A percentile compares a stretch with the other conserved stretches of the same genome.
These are phyloP conservation scores for Blastobotrys apis DNA, from an alignment of 1,139 yeast species.

Conservation along the genomic window DNA sequence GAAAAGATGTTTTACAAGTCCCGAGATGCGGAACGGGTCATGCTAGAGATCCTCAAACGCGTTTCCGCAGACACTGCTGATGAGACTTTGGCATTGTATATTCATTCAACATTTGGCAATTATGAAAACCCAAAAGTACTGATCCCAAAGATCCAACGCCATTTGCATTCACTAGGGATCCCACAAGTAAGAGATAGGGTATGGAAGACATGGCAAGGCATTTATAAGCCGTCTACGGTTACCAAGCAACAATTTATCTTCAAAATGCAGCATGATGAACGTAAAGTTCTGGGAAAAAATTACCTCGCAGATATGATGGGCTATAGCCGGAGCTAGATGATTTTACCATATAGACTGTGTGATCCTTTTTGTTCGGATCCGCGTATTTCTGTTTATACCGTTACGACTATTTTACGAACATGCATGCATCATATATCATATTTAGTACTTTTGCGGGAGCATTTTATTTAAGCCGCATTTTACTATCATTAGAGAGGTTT, in stretches of 20 bases:
- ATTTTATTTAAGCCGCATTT: too few relatives aligned
- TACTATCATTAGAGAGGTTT: too few relatives aligned
- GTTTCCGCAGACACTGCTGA: slow-evolving; percentile 16
- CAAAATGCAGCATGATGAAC: slow-evolving; percentile 19
- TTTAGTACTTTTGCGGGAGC: too few relatives aligned
- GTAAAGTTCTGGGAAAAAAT: slow-evolving; percentile 20
- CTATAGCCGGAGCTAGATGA: neutral
- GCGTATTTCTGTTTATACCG: too few relatives aligned
- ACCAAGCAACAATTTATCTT: slow-evolving; percentile 20
- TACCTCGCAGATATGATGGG: slow-evolving; percentile 19
- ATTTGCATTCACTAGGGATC: slow-evolving; percentile 17
- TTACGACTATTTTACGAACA: too few relatives aligned
- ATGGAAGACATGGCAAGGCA: slow-evolving; percentile 18
- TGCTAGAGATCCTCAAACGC: slow-evolving; percentile 16
- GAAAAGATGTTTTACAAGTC: slow-evolving; percentile 13
- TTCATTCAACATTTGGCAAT: slow-evolving; percentile 21
- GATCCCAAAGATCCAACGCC: slow-evolving; percentile 9
- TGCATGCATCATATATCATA: too few relatives aligned
- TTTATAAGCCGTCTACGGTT: slow-evolving; percentile 19
- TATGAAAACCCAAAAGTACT: slow-evolving; percentile 9
- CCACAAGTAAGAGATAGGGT: slow-evolving; percentile 19
- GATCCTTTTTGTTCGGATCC: neutral
- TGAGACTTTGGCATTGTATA: slow-evolving; percentile 19
- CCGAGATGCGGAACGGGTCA: slow-evolving; percentile 20
- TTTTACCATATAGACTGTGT: neutral